Percentiles rank a stretch among this genome's conserved stretches.
phyloP scores from a whole-genome alignment of 2,329 filamentous ascomycete genomes.

The Phaeosphaeriaceae sp. region DNA sequence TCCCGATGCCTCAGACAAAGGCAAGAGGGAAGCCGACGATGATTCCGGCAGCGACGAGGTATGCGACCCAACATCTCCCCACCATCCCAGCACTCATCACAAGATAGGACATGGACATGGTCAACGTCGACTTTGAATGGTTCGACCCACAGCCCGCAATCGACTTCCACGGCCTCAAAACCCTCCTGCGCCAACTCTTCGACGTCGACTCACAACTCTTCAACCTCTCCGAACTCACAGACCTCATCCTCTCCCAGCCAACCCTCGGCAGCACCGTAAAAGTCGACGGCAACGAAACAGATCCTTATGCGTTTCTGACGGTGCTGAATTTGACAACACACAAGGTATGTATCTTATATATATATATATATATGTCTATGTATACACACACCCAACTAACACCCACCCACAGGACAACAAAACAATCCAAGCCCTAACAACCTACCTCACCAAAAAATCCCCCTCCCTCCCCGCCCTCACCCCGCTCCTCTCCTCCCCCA shows the following conservation, averaged over 20 bases:
- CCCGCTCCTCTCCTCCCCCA: slow-evolving; percentile 46
- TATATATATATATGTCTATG: too few relatives aligned
- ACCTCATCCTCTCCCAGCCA: slow-evolving; percentile 85
- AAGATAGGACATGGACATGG: slow-evolving; percentile 80
- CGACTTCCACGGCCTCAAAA: slow-evolving; percentile 95
- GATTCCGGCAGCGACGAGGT: slow-evolving; percentile 49
- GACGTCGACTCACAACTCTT: slow-evolving; percentile 86
- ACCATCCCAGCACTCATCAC: slow-evolving; percentile 13
- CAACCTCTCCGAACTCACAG: slow-evolving; percentile 83
- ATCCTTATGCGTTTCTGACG: slow-evolving; percentile 91
- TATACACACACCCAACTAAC: slow-evolving; percentile 6
- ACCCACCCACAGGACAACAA: slow-evolving; percentile 63
- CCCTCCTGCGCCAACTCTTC: slow-evolving; percentile 86
- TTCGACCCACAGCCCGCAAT: slow-evolving; percentile 90
- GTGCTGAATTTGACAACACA: slow-evolving; percentile 84
- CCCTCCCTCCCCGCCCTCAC: slow-evolving; percentile 54
- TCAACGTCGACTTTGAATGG: slow-evolving; percentile 98
- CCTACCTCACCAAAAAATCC: slow-evolving; percentile 68
- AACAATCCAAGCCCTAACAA: slow-evolving; percentile 71
- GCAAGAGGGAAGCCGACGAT: slow-evolving; percentile 39
- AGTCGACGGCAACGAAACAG: slow-evolving; percentile 90
- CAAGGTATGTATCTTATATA: too few relatives aligned
- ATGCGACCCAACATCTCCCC: slow-evolving; percentile 17
- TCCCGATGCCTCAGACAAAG: slow-evolving; percentile 42
- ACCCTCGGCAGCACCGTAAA: slow-evolving; percentile 94